Evolutionary conservation across 1,284 basidiomycete genomes (phyloP), one percentile per base, ranked within the genome.

Genomic region (Pterula multifida): DNA sequence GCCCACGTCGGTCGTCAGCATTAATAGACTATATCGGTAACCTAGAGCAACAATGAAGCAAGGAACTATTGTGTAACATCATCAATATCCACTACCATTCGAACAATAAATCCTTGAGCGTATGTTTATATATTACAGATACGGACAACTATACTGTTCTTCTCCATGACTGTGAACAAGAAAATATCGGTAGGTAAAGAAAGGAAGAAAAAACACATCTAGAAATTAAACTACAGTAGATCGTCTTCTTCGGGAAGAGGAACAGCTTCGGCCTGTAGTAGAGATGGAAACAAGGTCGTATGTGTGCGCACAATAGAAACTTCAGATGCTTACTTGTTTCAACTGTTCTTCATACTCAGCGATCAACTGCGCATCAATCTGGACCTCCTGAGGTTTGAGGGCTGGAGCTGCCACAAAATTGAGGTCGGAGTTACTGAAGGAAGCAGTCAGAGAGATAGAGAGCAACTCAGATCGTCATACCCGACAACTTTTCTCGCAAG

Each of bases 351-450:
- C 76, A 73, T 98, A 97, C 65, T 88, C 77, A 54, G 73, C 71
- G 79, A 96, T 94, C 63, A 98, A 74, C 35, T 60, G 67, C 26
- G 76, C 69, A 68, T 98, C 94, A 61, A 98, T 79, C 56, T 78
- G 63, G 55, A 98, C 91, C 71, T 98, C 93, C 55, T 94, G 90
- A 51, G 96, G 96, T 25, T 88, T 88, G 50, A 98, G 85, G 50
- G 96, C 96, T 32, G 93, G 92, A 6, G 93, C 94, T 50, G 96
- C 94, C 54, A 96, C 93, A 60, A 99, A 98, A 55, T 98, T 95
- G 56, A 99, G 83, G 47, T 71, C 58, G 49, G 84, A 73, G 73
- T 97, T 97, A 55, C 91, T 92, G 55, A 3, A 45, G 36, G 46
- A 23, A 45, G n/a, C 23, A 51, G 51, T 36, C 6, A 11, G 9